A percentile compares a stretch with the other conserved stretches of the same genome.
These are phyloP conservation scores for Thermomucor indicae-seudaticae DNA, from an alignment of 371 early-diverging fungal genomes.

Conservation along the genomic window DNA sequence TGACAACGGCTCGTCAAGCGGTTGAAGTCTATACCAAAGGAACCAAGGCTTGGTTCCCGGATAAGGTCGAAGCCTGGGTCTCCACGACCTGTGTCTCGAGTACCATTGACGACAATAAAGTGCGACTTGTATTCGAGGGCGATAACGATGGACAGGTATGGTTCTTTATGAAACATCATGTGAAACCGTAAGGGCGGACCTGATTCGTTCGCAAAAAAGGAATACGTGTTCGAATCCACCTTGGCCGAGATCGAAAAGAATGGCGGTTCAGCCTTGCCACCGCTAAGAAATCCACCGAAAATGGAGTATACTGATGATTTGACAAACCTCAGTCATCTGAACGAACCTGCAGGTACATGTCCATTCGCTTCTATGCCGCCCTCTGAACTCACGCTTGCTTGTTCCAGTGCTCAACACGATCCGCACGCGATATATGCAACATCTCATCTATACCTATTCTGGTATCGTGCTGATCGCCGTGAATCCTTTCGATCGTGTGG, in stretches of 20 bases:
- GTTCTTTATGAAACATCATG: neutral
- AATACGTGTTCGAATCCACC: conserved; percentile 69
- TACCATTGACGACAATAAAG: conserved; percentile 38
- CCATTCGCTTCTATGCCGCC: neutral
- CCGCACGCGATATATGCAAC: conserved; percentile 79
- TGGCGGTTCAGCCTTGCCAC: conserved; percentile 71
- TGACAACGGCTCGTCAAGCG: conserved; percentile 15
- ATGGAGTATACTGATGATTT: conserved; percentile 91
- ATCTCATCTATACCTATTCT: conserved; percentile 96
- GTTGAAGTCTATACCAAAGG: conserved; percentile 66
- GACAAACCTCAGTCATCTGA: conserved; percentile 86
- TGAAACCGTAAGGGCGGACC: neutral
- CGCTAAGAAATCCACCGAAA: conserved; percentile 85
- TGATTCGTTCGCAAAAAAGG: conserved; percentile 44
- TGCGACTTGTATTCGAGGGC: conserved; percentile 57
- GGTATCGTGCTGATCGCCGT: conserved; percentile 98
- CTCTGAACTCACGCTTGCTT: neutral
- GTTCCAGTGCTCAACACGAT: conserved; percentile 81
- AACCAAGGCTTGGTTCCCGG: conserved; percentile 84
- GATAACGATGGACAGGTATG: conserved; percentile 51
- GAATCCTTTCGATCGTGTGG: conserved; percentile 94
- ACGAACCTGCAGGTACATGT: conserved; percentile 77
- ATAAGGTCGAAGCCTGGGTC: conserved; percentile 79
- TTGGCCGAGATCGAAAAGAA: conserved; percentile 61
- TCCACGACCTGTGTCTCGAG: conserved; percentile 58